Evolutionary conservation across 495 filamentous ascomycete species (phyloP), one percentile per base, ranked within the genome.

Genomic region (Penicillium macrosclerotiorum): DNA sequence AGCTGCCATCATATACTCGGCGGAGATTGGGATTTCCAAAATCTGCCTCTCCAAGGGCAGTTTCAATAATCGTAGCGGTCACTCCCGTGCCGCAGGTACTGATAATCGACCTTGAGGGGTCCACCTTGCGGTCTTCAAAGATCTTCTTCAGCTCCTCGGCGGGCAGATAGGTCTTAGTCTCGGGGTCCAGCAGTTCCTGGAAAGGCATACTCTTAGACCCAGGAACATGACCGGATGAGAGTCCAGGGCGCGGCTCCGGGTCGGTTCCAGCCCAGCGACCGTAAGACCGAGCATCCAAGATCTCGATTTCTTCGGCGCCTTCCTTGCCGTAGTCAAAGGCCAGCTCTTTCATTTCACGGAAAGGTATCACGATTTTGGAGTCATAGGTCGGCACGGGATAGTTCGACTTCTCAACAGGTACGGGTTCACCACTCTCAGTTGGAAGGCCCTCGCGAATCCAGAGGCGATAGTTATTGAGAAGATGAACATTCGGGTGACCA

Each of bases 211-310:
- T 92, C 64, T 88, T 88, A 1, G 90, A 88, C 27, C 88, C 83
- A 7, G 93, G 94, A 54, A 96, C 85, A 69, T 98, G 93, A 12
- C 93, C 93, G 7, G 89, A 95, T 0, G 87, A 75, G n/a, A 97
- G 68, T 16, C 90, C 91, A 26, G 83, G 76, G 53, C 93, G 81
- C 13, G 93, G 93, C 64, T 98, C 93, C 4, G 89, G 87, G 38
- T 87, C 88, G 29, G 75, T 84, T 16, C 93, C 93, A 27, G 79
- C 77, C 77, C 86, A 98, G 51, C 93, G 77, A 13, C 85, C 89
- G 26, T 75, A 64, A 1, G 88, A 83, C 48, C 93, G 77, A 3
- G 93, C 93, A 77, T 98, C 93, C 44, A 98, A 65, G 40, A 98
- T 85, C 67, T 96, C 90, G 9, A 96, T 75, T 31, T 81, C 83